A percentile compares a stretch with the other conserved stretches of the same genome.
Conservation (phyloP, 1,284 basidiomycete species). For the Peniophora sp. region DNA sequence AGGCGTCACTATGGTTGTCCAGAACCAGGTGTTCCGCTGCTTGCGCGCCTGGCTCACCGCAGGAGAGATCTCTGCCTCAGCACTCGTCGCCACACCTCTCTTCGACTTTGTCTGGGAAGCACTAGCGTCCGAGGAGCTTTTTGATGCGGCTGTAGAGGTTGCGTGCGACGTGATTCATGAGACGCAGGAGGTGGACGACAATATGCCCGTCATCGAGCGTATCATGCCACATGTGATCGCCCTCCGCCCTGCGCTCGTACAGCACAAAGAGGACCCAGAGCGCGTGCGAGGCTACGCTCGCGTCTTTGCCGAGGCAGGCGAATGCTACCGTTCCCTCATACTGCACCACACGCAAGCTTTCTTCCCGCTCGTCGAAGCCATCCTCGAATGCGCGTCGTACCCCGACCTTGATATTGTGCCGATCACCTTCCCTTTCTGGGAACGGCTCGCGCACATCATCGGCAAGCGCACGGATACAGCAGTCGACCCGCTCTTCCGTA, state of each 20-base stretch:
- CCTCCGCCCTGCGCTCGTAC: conserved; percentile 56
- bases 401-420: conserved; percentile 94
- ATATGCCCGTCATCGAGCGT: conserved; percentile 81
- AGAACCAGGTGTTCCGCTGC: conserved; percentile 82
- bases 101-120: conserved; percentile 82
- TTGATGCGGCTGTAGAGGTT: conserved; percentile 89
- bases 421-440: conserved; percentile 99
- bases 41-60: conserved; percentile 84
- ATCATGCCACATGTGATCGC: conserved; percentile 81
- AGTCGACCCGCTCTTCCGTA: conserved; percentile 63
- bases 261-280: conserved; percentile 72
- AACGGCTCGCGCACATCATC: conserved; percentile 79
- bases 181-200: conserved; percentile 96
- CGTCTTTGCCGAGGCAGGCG: conserved; percentile 93
- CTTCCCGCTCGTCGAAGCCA: conserved; percentile 90
- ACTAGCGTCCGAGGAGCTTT: conserved; percentile 77
- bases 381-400: conserved; percentile 90
- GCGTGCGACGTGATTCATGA: conserved; percentile 96
- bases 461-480: conserved; percentile 53
- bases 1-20: conserved; percentile 84
- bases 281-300: conserved; percentile 87
- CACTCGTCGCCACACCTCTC: conserved; percentile 76
- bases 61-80: conserved; percentile 69
- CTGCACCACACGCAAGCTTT: conserved; percentile 86
- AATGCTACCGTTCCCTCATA: conserved; percentile 89